phyloP scores from a whole-genome alignment of 2,329 filamentous ascomycete genomes.

The Cyphellophora attinorum region DNA sequence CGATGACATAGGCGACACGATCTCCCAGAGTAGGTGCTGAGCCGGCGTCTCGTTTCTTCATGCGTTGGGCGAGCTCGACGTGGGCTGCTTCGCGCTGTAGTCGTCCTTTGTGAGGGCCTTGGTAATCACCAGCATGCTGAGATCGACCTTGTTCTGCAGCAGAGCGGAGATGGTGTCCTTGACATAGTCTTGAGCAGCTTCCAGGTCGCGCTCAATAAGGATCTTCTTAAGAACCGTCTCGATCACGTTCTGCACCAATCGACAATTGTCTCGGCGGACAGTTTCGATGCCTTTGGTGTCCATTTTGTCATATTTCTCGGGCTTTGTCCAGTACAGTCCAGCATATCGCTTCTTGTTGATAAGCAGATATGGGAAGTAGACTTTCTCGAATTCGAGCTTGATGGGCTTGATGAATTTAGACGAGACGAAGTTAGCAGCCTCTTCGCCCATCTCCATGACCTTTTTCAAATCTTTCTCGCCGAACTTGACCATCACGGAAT shows the following conservation, averaged over 20 bases:
- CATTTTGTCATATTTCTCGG: conserved; percentile 98
- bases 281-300: conserved; percentile 99
- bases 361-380: conserved; percentile 92
- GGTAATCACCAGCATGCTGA: conserved; percentile 98
- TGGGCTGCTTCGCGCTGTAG: conserved; percentile 92
- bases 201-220: conserved; percentile 82
- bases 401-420: conserved; percentile 92
- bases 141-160: conserved; percentile 94
- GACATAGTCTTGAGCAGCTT: conserved; percentile 89
- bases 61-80: conserved; percentile 86
- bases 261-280: conserved; percentile 90
- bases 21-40: conserved; percentile 89
- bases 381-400: conserved; percentile 98
- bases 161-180: conserved; percentile 93
- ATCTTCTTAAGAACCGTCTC: conserved; percentile 95
- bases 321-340: conserved; percentile 92
- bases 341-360: conserved; percentile 99
- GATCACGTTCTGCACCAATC: conserved; percentile 91
- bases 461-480: conserved; percentile 77
- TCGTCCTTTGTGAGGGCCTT: conserved; percentile 88
- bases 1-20: conserved; percentile 95
- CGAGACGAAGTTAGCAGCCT: conserved; percentile 81
- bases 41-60: conserved; percentile 93
- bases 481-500: conserved; percentile 99
- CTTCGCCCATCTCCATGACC: conserved; percentile 90